A percentile compares a stretch with the other conserved stretches of the same genome.
These are phyloP conservation scores for Nakaseomyces nivariensis DNA, from an alignment of 1,139 yeast species.

Conservation along the genomic window DNA sequence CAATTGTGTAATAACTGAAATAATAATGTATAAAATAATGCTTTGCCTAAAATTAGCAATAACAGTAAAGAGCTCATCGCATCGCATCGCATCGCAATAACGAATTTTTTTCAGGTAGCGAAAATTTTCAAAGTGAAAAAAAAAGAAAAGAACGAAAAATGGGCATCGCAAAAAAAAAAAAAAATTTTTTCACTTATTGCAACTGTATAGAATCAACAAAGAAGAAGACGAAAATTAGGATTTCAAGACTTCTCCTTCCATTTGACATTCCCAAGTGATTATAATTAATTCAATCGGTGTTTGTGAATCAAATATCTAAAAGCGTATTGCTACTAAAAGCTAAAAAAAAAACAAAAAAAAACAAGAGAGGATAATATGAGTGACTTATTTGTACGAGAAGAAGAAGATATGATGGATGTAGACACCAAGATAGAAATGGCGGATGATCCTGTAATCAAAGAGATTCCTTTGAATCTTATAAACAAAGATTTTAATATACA, in stretches of 20 bases:
- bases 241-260: too few species aligned
- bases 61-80: not conserved
- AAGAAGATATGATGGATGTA: conserved; percentile 2
- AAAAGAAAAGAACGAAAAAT: not conserved
- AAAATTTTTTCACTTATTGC: not conserved
- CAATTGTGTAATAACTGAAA: too few species aligned
- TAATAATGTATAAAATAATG: too few species aligned
- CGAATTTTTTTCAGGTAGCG: not conserved
- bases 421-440: conserved; percentile 16
- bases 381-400: not conserved
- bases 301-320: too few species aligned
- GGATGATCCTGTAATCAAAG: conserved; percentile 71
- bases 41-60: too few species aligned
- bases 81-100: not conserved
- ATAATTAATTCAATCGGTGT: too few species aligned
- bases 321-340: too few species aligned
- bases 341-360: not conserved
- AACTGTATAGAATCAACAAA: too few species aligned
- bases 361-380: not conserved
- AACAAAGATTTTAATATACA: conserved; percentile 29
- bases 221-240: too few species aligned
- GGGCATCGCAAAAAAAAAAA: not conserved
- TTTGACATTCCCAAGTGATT: too few species aligned
- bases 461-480: conserved; percentile 55
- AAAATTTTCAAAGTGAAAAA: not conserved